Evolutionary conservation across 495 filamentous ascomycete species (phyloP).

Genomic region (Astrothelium subdiscretum): DNA sequence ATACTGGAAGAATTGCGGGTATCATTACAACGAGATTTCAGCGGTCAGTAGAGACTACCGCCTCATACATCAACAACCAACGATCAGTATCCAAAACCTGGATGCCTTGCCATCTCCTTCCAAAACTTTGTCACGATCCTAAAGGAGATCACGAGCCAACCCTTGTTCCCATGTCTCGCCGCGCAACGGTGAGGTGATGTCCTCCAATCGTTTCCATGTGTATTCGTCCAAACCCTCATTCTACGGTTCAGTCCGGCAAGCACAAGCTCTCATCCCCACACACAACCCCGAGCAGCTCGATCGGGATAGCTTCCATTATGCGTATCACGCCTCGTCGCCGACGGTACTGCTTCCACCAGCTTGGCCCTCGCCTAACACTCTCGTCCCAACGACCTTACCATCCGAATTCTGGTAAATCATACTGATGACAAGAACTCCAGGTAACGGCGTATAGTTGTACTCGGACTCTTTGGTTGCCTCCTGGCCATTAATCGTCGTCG

Average conservation of each 20-base stretch:
- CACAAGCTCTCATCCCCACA: neutral
- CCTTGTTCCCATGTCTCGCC: too few species aligned
- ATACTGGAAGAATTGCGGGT: neutral
- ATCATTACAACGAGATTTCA: neutral
- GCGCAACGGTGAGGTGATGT: too few species aligned
- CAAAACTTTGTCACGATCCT: too few species aligned
- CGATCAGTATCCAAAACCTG: too few species aligned
- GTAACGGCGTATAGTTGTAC: slow-evolving; percentile 43
- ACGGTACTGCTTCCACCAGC: slow-evolving; percentile 41
- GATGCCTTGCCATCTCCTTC: too few species aligned
- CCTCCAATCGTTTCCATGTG: too few species aligned
- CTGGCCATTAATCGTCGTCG: slow-evolving; percentile 27
- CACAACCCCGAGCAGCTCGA: neutral
- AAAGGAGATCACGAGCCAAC: too few species aligned
- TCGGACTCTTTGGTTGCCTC: slow-evolving; percentile 31
- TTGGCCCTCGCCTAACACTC: slow-evolving; percentile 38
- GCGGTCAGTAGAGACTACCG: neutral
- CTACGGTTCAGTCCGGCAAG: too few species aligned
- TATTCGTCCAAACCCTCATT: too few species aligned
- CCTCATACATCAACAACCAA: neutral
- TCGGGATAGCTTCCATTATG: too few species aligned
- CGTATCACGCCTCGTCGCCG: slow-evolving; percentile 4
- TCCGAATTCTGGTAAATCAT: slow-evolving; percentile 37
- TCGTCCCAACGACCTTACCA: slow-evolving; percentile 37
- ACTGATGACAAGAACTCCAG: slow-evolving; percentile 35